Evolutionary conservation across 192 early-diverging fungal genomes (phyloP), one percentile per base, ranked within the genome.

Genomic region (Backusella tuberculispora): DNA sequence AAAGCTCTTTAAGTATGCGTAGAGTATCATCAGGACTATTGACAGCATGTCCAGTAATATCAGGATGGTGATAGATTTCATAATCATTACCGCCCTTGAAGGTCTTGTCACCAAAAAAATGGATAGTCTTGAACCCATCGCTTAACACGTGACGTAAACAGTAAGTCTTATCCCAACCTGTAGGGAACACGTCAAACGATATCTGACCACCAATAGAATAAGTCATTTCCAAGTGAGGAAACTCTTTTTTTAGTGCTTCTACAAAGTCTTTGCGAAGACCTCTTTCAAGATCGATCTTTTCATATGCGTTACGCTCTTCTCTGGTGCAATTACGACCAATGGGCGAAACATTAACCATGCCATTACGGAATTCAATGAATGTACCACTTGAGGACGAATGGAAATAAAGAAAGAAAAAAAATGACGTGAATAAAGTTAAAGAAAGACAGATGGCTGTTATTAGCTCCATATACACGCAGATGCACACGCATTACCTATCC

Each of bases 91-190:
- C 98, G 45, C 98, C 98, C 90, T 92, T 81, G 80, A 94, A 94
- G 47, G 97, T 93, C 90, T 99, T 99, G 85, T 98, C 97, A 68
- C 97, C 97, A 84, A 99, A 99, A 82, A 99, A 98, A 87, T 98
- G 95, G 74, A 98, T 94, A 17, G 84, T 92, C 63, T 87, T 90
- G 85, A 99, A 98, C 66, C 87, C 89, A 78, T 99, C 93, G 17
- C 86, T 79, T 78, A 94, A 84, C 24, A 99, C 74, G 76, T 97
- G 97, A 21, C 91, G 86, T 66, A 99, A 88, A 83, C 97, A 98
- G 84, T 95, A 99, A 21, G 97, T 98, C 90, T 99, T 99, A 85
- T 99, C 97, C 97, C 97, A 99, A 29, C 97, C 97, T 63, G 89
- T 90, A 60, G 97, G 96, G 88, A 99, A 98, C 12, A 98, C 95